Evolutionary conservation across 2,329 filamentous ascomycete species (phyloP).

Genomic region (Pseudogymnoascus sp.): DNA sequence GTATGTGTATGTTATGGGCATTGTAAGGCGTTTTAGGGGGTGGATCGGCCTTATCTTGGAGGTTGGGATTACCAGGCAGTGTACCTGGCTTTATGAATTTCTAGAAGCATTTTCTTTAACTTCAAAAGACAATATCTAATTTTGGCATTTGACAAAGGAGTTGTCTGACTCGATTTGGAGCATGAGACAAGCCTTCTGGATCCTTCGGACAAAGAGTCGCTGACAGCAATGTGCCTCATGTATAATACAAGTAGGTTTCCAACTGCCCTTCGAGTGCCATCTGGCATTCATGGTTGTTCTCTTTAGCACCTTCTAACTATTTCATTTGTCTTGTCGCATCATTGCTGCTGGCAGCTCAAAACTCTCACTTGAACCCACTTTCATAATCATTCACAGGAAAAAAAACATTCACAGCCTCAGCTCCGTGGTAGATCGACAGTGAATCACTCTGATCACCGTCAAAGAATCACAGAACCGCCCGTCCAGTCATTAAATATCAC

Average conservation of each 20-base stretch:
- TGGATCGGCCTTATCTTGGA: background rate
- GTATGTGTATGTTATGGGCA: constrained; percentile 10
- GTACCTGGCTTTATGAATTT: constrained; percentile 5
- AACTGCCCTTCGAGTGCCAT: background rate
- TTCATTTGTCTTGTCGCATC: constrained; percentile 1
- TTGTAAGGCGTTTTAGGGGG: constrained; percentile 7
- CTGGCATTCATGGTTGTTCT: background rate
- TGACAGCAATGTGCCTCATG: background rate
- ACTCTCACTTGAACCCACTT: background rate
- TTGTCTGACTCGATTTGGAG: constrained; percentile 2
- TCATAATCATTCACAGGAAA: background rate
- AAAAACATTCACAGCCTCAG: background rate
- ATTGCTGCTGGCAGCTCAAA: background rate
- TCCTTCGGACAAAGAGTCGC: background rate
- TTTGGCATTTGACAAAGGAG: constrained; percentile 3
- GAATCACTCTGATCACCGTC: background rate
- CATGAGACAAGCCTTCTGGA: background rate
- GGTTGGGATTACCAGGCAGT: constrained; percentile 1
- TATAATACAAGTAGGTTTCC: constrained; percentile 5
- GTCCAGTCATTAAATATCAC: background rate
- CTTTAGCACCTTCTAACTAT: background rate
- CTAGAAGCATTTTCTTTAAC: constrained; percentile 7
- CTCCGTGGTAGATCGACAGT: background rate
- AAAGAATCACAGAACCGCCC: background rate
- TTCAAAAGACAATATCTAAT: constrained; percentile 5